These are phyloP conservation scores for Talaromyces sp. DNA, from an alignment of 2,329 filamentous ascomycete species.

Conservation along the genomic window DNA sequence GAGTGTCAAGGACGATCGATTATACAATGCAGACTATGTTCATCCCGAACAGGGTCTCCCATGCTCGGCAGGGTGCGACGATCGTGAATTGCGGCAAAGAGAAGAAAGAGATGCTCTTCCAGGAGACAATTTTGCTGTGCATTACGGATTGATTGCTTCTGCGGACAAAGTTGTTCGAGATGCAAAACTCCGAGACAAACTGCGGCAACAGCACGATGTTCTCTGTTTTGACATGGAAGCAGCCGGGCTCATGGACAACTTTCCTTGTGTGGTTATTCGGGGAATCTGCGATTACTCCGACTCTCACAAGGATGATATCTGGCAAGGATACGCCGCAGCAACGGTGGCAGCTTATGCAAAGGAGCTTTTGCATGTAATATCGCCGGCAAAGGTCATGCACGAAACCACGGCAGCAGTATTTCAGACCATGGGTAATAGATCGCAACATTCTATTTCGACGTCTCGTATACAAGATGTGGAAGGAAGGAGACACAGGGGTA, in stretches of 20 bases:
- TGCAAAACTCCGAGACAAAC: background rate
- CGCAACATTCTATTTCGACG: background rate
- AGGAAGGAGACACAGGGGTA: background rate
- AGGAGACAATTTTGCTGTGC: background rate
- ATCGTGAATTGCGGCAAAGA: background rate
- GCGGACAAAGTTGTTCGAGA: background rate
- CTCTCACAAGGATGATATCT: background rate
- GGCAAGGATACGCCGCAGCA: background rate
- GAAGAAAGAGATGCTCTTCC: background rate
- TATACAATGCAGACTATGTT: background rate
- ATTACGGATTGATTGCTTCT: constrained; percentile 2
- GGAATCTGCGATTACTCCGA: constrained; percentile 1
- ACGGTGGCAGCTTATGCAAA: background rate
- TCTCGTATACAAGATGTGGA: background rate
- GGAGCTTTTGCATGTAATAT: background rate
- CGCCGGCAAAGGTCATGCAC: constrained; percentile 5
- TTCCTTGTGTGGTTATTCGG: constrained; percentile 1
- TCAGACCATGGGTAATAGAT: background rate
- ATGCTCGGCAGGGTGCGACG: background rate
- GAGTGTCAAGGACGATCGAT: background rate
- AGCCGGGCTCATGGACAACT: background rate
- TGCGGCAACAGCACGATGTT: background rate
- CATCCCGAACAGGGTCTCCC: background rate
- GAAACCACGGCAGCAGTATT: background rate
- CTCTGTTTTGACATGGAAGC: constrained; percentile 1